These are phyloP conservation scores for Adansonia grandidieri DNA, from an alignment of 441 rosid species.

Conservation along the genomic window DNA sequence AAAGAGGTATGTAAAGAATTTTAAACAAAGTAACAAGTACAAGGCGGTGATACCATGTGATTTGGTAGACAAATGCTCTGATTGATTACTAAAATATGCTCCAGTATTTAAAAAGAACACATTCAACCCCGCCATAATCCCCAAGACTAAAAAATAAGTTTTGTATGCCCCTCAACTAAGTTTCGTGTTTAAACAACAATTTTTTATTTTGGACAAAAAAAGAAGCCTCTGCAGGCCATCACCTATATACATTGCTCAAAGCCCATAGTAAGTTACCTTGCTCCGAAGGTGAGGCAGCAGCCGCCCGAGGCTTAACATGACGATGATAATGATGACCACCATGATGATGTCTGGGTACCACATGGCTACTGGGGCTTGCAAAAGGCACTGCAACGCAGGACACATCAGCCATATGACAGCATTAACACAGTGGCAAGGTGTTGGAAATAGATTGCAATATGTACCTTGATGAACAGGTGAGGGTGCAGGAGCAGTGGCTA, in stretches of 20 bases:
- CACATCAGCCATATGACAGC: constrained; percentile 25
- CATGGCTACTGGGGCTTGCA: constrained; percentile 46
- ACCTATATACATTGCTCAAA: background rate
- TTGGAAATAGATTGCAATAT: constrained; percentile 6
- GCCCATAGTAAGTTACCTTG: constrained; percentile 49
- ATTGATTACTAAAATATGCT: background rate
- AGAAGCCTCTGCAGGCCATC: background rate
- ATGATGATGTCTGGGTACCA: constrained; percentile 43
- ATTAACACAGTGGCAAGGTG: constrained; percentile 18
- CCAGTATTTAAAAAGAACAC: background rate
- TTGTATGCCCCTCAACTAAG: background rate
- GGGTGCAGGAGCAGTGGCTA: constrained; percentile 49
- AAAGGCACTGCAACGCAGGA: constrained; percentile 42
- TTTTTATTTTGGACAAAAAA: background rate
- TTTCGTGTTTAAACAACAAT: background rate
- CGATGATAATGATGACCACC: constrained; percentile 59
- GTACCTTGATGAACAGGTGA: constrained; percentile 57
- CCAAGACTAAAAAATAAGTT: background rate
- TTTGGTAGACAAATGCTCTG: background rate
- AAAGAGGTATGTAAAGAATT: background rate
- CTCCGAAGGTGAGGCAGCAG: constrained; percentile 73
- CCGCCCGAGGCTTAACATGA: constrained; percentile 49
- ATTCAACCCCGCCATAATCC: background rate
- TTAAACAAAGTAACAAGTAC: background rate
- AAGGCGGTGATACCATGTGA: background rate